These are phyloP conservation scores for Aspergillus avenaceus DNA, from an alignment of 495 filamentous ascomycete genomes.

Conservation along the genomic window DNA sequence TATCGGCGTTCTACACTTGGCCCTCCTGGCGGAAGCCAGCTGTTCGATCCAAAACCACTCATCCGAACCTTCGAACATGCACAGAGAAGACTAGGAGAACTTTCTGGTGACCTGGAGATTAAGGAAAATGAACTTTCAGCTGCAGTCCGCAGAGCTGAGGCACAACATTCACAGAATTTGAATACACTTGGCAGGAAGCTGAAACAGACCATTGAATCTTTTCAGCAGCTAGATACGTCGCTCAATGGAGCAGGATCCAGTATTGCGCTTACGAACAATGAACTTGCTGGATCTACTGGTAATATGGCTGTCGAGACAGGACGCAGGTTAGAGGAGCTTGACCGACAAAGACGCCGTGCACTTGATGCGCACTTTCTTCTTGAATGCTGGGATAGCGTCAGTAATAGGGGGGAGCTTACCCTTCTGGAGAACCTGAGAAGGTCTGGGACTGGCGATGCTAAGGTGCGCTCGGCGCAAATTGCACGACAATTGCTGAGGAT, in stretches of 20 bases:
- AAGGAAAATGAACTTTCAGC: constrained; percentile 87
- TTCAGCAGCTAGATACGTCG: constrained; percentile 80
- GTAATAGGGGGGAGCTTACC: constrained; percentile 74
- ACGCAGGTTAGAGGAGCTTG: constrained; percentile 86
- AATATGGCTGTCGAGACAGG: constrained; percentile 93
- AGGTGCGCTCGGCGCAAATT: constrained; percentile 84
- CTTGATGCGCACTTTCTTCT: constrained; percentile 92
- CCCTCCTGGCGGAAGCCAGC: constrained; percentile 52
- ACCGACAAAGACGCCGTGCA: constrained; percentile 83
- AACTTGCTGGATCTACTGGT: constrained; percentile 61
- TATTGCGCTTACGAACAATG: constrained; percentile 34
- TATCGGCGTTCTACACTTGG: constrained; percentile 62
- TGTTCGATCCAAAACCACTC: constrained; percentile 95
- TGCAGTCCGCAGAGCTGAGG: constrained; percentile 84
- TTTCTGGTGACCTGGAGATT: constrained; percentile 81
- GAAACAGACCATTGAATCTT: constrained; percentile 83
- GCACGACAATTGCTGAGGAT: constrained; percentile 84
- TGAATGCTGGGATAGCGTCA: constrained; percentile 92
- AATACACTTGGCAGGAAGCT: constrained; percentile 81
- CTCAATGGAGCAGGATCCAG: constrained; percentile 51
- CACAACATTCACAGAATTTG: constrained; percentile 84
- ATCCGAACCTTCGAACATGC: constrained; percentile 94
- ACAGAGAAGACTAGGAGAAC: constrained; percentile 67
- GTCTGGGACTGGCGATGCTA: constrained; percentile 76
- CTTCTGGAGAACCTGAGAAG: constrained; percentile 75